Percentiles rank a stretch among this genome's conserved stretches.
Evolutionary conservation across 2,329 filamentous ascomycete species (phyloP).

Genomic region (Diaporthe batatas): DNA sequence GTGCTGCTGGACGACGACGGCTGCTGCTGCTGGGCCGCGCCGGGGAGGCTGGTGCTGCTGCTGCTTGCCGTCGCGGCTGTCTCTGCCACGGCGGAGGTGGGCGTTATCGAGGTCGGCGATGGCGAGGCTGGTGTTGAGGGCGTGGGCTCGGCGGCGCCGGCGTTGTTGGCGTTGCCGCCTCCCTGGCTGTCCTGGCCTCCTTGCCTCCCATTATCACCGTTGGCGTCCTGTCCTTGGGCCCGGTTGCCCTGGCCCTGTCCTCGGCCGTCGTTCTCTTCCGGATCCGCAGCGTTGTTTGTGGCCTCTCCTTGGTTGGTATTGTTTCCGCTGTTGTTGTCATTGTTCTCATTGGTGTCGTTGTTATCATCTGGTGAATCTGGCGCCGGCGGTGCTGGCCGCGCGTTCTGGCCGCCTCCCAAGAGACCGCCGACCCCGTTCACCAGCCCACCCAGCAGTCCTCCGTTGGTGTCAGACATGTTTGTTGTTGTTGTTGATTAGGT

Average conservation of each 20-base stretch:
- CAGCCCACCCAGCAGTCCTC: conserved; percentile 25
- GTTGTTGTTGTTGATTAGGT: background rate
- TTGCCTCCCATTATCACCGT: conserved; percentile 4
- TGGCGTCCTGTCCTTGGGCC: background rate
- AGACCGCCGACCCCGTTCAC: conserved; percentile 32
- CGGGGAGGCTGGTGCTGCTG: background rate
- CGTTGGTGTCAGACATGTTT: conserved; percentile 30
- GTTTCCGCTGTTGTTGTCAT: background rate
- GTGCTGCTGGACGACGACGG: background rate
- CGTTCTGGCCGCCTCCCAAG: conserved; percentile 30
- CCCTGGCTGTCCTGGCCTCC: background rate
- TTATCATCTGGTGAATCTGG: background rate
- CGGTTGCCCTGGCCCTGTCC: background rate
- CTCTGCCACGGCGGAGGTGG: background rate
- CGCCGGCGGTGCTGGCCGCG: conserved; percentile 1
- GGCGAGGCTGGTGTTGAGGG: background rate
- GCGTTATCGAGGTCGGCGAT: background rate
- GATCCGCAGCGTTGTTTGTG: conserved; percentile 18
- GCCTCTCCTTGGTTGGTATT: background rate
- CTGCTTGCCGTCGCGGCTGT: background rate
- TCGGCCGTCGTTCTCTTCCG: background rate
- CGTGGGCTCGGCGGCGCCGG: background rate
- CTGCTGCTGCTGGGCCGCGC: background rate
- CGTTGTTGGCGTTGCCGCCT: background rate
- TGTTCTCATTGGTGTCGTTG: conserved; percentile 20